These are phyloP conservation scores for Pythium dissimile DNA, from an alignment of 352 stramenopile genomes.

Conservation along the genomic window DNA sequence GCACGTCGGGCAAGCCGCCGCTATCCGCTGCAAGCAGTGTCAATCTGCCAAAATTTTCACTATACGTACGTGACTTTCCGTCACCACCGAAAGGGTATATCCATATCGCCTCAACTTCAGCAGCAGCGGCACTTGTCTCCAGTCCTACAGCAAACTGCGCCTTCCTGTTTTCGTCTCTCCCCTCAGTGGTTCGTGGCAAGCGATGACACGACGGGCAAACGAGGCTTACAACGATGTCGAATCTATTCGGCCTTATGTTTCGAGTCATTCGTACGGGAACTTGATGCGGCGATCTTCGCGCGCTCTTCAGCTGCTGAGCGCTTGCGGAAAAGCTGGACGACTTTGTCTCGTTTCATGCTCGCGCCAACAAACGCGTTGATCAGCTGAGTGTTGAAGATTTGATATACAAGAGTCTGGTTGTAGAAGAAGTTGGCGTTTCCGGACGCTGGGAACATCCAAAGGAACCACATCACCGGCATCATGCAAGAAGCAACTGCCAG, in stretches of 20 bases:
- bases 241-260: constrained; percentile 15
- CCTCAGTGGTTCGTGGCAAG: constrained; percentile 33
- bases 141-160: not conserved
- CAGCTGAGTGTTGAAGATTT: constrained; percentile 79
- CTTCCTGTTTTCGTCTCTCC: constrained; percentile 25
- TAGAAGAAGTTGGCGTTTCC: constrained; percentile 90
- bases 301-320: not conserved
- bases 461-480: constrained; percentile 83
- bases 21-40: not conserved
- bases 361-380: constrained; percentile 74
- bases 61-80: constrained; percentile 52
- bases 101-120: constrained; percentile 20
- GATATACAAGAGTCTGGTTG: constrained; percentile 85
- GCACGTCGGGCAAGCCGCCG: not conserved
- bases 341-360: constrained; percentile 84
- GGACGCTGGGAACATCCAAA: constrained; percentile 83
- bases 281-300: too few relatives aligned
- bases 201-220: constrained; percentile 26
- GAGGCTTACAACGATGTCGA: not conserved
- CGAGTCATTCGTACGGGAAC: too few relatives aligned
- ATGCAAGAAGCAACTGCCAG: constrained; percentile 68
- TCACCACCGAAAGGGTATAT: constrained; percentile 34
- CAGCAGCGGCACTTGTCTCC: constrained; percentile 1
- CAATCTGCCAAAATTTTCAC: constrained; percentile 23
- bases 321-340: constrained; percentile 52